Conservation (phyloP, 2,329 filamentous ascomycete species). For the Hymenoscyphus linearis region DNA sequence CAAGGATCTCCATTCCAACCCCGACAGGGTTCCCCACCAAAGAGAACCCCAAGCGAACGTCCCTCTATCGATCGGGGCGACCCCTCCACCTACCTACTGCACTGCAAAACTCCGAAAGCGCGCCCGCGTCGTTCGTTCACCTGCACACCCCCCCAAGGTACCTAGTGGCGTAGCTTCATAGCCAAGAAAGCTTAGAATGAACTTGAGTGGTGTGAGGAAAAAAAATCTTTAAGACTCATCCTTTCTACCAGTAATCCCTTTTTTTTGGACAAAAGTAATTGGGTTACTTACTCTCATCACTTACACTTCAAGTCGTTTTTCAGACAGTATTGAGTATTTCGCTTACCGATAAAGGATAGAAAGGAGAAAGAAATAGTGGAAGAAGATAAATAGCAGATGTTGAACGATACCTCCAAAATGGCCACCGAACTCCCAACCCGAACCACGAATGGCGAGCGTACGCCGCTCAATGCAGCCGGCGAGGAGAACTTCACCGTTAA, state of each 20-base stretch:
- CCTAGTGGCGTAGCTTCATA: not conserved
- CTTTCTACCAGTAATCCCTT: not conserved
- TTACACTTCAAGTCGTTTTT: too few species aligned
- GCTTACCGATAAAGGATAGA: not conserved
- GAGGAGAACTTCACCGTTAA: constrained; percentile 72
- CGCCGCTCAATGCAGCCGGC: constrained; percentile 17
- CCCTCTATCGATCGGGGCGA: not conserved
- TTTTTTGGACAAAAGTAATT: not conserved
- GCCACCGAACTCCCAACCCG: constrained; percentile 40
- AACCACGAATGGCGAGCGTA: constrained; percentile 23
- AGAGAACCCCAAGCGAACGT: too few species aligned
- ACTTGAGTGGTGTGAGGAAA: not conserved
- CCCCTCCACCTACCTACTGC: not conserved
- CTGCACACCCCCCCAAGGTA: too few species aligned
- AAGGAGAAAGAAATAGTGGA: not conserved
- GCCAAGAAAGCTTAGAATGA: not conserved
- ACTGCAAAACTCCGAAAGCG: constrained; percentile 4
- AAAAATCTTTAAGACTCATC: constrained; percentile 8
- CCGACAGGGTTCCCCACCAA: not conserved
- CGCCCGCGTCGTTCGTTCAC: too few species aligned
- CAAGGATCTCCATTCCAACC: not conserved
- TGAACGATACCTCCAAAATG: constrained; percentile 27
- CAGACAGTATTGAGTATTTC: too few species aligned
- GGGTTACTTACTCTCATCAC: not conserved
- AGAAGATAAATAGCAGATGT: constrained; percentile 14